Base-by-base conservation (phyloP, 2,329 filamentous ascomycete genomes). In the Penicillium oxalicum region DNA sequence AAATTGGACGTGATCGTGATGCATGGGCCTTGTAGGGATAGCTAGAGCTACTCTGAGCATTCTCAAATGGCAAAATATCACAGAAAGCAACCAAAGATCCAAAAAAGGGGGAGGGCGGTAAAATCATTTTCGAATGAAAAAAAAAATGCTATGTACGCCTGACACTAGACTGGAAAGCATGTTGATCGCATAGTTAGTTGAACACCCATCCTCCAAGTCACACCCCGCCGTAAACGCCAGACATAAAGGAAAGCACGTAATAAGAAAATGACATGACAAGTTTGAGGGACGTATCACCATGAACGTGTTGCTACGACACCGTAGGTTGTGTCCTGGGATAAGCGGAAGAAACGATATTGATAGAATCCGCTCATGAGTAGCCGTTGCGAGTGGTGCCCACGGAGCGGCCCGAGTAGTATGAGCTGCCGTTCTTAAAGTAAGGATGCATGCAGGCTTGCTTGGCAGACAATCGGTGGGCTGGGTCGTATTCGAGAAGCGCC, bases 371-470 rank as follows among this genome's bases (percentile, higher is more conserved):
- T 70, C 62, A 75, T 57, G 72, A 68, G 48, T 58, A 69, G 38
- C 65, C 67, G 51, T 69, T 69, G 28, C 63, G 47, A 8, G 47
- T 44, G 5, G 45, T 56, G 51, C 61, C 63, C 47, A 38, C 43
- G 24, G 57, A 63, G 39, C 74, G 70, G 36, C 72, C 72, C 13
- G 74, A 74, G 59, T 77, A 78, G 53, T 68, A 67, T 24, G 70
- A 67, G 54, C 70, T 77, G 47, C 72, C 70, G 24, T 75, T 72
- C 13, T 74, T 75, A 64, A 95, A 95, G 74, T 95, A 95, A 7
- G 87, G 84, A 66, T 95, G 90, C 59, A 83, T 77, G 65, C 87
- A 88, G 9, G 89, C 84, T 67, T 89, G 86, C 76, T 95, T 95
- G 45, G 91, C 90, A 5, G 88, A 94, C 59, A 95, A 88, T 55